A percentile compares a stretch with the other conserved stretches of the same genome.
These are phyloP conservation scores for Flaveria trinervia DNA, from an alignment of 129 eudicot species.

Conservation along the genomic window DNA sequence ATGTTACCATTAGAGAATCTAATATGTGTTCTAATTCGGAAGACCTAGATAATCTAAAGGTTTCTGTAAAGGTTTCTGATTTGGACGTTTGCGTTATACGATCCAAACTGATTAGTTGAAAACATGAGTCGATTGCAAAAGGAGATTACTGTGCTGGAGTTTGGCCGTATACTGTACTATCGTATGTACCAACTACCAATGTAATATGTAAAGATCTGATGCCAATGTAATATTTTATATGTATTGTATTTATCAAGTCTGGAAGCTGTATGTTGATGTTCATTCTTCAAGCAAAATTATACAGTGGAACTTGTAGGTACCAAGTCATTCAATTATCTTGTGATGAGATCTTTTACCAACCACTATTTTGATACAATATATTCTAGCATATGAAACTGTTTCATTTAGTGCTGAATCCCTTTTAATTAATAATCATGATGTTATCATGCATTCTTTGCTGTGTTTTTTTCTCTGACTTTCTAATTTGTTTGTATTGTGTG, in stretches of 20 bases:
- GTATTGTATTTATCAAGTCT: no score
- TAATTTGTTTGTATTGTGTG: constrained; percentile 43
- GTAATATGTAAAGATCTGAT: neutral
- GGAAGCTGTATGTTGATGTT: neutral
- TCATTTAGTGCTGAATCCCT: neutral
- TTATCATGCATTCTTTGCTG: constrained; percentile 2
- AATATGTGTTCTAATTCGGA: neutral
- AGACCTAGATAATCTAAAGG: no score
- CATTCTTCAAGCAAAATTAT: neutral
- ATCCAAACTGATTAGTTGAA: neutral
- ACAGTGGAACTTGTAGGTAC: neutral
- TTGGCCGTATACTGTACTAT: constrained; percentile 1
- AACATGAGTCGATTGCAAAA: constrained; percentile 9
- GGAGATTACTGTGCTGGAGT: constrained; percentile 4
- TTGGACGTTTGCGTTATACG: constrained; percentile 4
- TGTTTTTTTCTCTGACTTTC: constrained; percentile 16
- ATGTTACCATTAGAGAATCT: constrained; percentile 1
- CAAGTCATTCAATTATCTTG: neutral
- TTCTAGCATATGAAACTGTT: constrained; percentile 6
- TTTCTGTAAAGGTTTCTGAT: no score
- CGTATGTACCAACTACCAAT: neutral
- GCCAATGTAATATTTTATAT: neutral
- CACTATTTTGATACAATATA: neutral
- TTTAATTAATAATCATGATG: neutral
- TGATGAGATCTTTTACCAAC: neutral